phyloP scores from a whole-genome alignment of 495 filamentous ascomycete genomes.

The Aspergillus baeticus region DNA sequence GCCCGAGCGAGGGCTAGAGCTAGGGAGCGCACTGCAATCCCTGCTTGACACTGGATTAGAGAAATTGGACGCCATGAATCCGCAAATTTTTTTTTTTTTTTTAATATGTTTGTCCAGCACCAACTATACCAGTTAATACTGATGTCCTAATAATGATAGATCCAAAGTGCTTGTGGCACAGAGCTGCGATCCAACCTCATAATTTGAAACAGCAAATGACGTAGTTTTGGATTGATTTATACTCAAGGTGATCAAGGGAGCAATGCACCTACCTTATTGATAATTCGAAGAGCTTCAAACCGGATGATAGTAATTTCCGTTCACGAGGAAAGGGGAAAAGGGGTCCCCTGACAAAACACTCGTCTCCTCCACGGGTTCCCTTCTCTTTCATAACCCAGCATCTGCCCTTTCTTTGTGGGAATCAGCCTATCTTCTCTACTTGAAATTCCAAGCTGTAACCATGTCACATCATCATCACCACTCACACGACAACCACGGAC shows the following conservation, averaged over 20 bases:
- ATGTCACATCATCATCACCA: constrained; percentile 47
- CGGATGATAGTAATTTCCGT: neutral
- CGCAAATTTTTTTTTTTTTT: no score
- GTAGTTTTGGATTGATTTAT: neutral
- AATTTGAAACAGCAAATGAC: no score
- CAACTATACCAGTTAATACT: no score
- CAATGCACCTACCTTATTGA: no score
- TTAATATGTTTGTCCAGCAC: no score
- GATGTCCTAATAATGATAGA: no score
- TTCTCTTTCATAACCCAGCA: neutral
- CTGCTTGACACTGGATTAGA: constrained; percentile 19
- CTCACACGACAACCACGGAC: constrained; percentile 39
- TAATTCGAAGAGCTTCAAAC: constrained; percentile 2
- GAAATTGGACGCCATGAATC: no score
- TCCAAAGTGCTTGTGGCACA: no score
- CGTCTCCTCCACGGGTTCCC: no score
- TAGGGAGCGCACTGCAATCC: constrained; percentile 31
- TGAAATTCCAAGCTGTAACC: neutral
- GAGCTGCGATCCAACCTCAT: no score
- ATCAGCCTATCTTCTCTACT: neutral
- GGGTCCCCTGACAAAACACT: constrained; percentile 1
- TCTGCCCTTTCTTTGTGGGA: neutral
- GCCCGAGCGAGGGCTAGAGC: constrained; percentile 34
- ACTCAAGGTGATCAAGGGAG: no score
- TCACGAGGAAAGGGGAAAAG: neutral